phyloP scores from a whole-genome alignment of 805 yeast genomes.

The Metschnikowia cubensis region DNA sequence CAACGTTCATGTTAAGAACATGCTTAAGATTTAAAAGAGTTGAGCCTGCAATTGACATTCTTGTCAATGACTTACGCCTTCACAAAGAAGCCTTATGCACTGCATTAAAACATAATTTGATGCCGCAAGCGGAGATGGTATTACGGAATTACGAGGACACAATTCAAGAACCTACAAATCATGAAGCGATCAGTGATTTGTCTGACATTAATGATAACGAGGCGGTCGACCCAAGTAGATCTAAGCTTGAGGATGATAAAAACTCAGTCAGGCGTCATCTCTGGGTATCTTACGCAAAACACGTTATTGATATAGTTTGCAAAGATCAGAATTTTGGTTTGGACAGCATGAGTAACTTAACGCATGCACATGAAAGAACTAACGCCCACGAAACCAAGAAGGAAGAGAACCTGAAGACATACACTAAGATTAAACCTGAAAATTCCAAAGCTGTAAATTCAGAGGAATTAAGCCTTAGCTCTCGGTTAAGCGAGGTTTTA shows the following conservation, averaged over 20 bases:
- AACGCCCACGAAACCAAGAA: not conserved
- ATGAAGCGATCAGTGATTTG: not conserved
- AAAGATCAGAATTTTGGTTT: not conserved
- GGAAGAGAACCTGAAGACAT: conserved; percentile 4
- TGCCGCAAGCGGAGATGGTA: conserved; percentile 48
- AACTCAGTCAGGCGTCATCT: conserved; percentile 55
- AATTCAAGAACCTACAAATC: not conserved
- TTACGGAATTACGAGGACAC: conserved; percentile 28
- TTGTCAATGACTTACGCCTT: conserved; percentile 57
- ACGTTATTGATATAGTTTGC: conserved; percentile 32
- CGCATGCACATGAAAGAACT: not conserved
- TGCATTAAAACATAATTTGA: conserved; percentile 59
- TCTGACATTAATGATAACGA: not conserved
- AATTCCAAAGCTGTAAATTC: conserved; percentile 15
- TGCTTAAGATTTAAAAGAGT: conserved; percentile 57
- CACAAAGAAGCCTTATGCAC: conserved; percentile 78
- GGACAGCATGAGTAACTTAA: not conserved
- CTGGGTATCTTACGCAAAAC: conserved; percentile 65
- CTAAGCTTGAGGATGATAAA: conserved; percentile 32
- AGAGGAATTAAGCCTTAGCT: conserved; percentile 5
- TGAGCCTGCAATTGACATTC: conserved; percentile 69
- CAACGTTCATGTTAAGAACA: conserved; percentile 70
- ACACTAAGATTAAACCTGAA: conserved; percentile 17
- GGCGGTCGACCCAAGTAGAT: conserved; percentile 19
- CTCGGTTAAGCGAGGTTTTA: conserved; percentile 23